These are phyloP conservation scores for Russula sp. DNA, from an alignment of 768 basidiomycete species.

Conservation along the genomic window DNA sequence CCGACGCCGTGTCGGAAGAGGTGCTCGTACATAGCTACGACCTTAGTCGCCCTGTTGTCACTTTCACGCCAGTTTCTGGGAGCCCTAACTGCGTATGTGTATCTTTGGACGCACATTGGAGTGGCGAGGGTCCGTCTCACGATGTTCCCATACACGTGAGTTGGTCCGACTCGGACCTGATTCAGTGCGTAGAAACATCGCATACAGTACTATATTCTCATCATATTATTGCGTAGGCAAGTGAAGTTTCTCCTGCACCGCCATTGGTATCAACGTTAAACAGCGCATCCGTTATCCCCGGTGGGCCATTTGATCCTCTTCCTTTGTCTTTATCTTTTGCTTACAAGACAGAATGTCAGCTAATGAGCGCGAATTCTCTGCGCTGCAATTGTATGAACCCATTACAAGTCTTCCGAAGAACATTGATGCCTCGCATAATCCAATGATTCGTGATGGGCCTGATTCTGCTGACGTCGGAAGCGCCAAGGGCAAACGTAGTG, in stretches of 20 bases:
- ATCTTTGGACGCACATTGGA: conserved; percentile 49
- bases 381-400: conserved; percentile 58
- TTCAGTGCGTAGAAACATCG: conserved; percentile 38
- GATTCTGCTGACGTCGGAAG: conserved; percentile 25
- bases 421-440: conserved; percentile 45
- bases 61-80: conserved; percentile 45
- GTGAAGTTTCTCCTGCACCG: conserved; percentile 35
- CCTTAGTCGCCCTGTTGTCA: conserved; percentile 57
- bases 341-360: conserved; percentile 39
- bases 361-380: conserved; percentile 46
- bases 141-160: neutral
- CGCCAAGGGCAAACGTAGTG: conserved; percentile 16
- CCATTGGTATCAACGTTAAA: conserved; percentile 48
- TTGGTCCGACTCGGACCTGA: conserved; percentile 33
- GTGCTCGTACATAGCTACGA: conserved; percentile 40
- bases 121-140: conserved; percentile 14
- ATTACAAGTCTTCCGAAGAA: conserved; percentile 61
- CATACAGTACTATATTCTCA: neutral
- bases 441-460: conserved; percentile 38
- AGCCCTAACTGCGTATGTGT: conserved; percentile 45
- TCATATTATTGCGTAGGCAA: conserved; percentile 37
- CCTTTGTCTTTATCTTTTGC: neutral
- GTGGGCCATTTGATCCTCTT: conserved; percentile 37
- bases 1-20: neutral
- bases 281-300: conserved; percentile 44